Evolutionary conservation across 768 basidiomycete species (phyloP), one percentile per base, ranked within the genome.

Genomic region (Termitomyces sp.): DNA sequence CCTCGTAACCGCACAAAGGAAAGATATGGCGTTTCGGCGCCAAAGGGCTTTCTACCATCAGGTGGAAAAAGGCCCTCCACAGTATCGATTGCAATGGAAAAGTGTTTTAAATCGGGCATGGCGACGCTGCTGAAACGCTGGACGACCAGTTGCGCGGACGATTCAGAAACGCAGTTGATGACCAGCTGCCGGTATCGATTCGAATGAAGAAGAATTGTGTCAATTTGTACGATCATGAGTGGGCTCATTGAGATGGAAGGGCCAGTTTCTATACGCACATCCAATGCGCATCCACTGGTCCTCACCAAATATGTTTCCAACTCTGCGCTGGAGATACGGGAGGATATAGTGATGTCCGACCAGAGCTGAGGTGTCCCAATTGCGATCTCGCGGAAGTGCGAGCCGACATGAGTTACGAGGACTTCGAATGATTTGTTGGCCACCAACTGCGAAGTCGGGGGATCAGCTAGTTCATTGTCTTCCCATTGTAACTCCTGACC

Each of bases 1-100:
- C 81, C 81, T 5, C 79, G 75, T 33, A 84, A 75, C 7, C 80
- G 76, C 13, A 82, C 66, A 44, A 78, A 78, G 15, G 67, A 64
- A 13, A 83, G 70, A 20, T 65, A 66, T 7, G 74, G 69, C 3
- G 72, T 68, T 2, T 71, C 73, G 13, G 15, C 16, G 15, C 63
- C 60, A 12, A 66, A 66, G 60, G 79, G 69, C 9, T 76, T 71
- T 48, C 67, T 61, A n/a, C 64, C 57, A 18, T 68, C 65, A 9
- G 62, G 59, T 13, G 57, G 52, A 46, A 69, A 63, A 12, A 69
- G 55, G 9, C 59, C 52, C 49, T 74, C 73, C 3, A 72, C 65
- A 39, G 73, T 71, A 20, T 75, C 67, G 39, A 80, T 68, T 46
- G 70, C 68, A 18, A 82, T 65, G 6, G 75, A 78, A n/a, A 84